Evolutionary conservation across 805 yeast genomes (phyloP), one percentile per base, ranked within the genome.

Genomic region (Geotrichum ghanense): DNA sequence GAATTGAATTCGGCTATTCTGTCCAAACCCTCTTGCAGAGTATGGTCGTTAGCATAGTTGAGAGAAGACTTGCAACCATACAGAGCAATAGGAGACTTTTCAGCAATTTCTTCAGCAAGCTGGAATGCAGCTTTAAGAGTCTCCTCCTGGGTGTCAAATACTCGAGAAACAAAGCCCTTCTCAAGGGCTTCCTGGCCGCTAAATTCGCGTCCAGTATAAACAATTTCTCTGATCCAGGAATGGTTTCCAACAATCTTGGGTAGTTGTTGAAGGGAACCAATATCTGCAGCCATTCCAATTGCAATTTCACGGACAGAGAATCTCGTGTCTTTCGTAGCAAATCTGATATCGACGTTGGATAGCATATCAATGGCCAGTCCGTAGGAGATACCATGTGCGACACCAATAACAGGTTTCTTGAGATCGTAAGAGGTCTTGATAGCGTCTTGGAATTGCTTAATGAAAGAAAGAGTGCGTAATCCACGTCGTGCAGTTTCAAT

Each of bases 201-300:
- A 50, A 81, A 81, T 10, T 62, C 59, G 22, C 74, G 73, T 6
- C 81, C 90, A 0, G 87, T 78, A 51, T 77, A 69, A 3, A 83
- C 77, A 43, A 76, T 62, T 53, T 80, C 83, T 58, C 71, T 72
- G 50, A 81, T 63, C 65, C 75, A 69, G 3, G 85, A 78, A 14
- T 67, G 63, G 58, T 80, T 80, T 40, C 71, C 72, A 17, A 73
- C 72, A 1, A 79, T 48, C 17, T 58, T 56, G 3, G 85, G 81
- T 48, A 82, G 56, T 57, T 90, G 69, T 62, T 83, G 89, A 48
- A 83, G 66, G 1, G 84, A 72, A 3, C 94, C 94, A 56, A 83
- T 81, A 59, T 84, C 92, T 1, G 92, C 88, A 34, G 84, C 74
- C 58, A 84, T 70, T 2, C 90, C 92, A 46, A 83, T 69, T 51